Evolutionary conservation across 2,329 filamentous ascomycete genomes (phyloP).

Genomic region (Tothia fuscella): DNA sequence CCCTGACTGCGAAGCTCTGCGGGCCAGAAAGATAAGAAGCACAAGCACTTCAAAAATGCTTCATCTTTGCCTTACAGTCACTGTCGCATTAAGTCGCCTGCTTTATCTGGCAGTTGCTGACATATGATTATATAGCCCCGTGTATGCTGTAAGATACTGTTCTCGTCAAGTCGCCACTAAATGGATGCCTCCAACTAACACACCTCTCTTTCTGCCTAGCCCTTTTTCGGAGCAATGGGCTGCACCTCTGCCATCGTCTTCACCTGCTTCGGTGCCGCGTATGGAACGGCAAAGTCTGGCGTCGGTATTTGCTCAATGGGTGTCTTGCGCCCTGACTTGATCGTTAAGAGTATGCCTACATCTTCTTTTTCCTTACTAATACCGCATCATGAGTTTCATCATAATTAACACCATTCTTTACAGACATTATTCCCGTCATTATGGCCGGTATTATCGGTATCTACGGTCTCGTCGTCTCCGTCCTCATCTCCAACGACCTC

Average conservation of each 20-base stretch:
- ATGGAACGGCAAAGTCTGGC: conserved; percentile 98
- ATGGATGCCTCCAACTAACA: too few relatives aligned
- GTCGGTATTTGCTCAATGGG: conserved; percentile 98
- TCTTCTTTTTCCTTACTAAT: conserved; percentile 11
- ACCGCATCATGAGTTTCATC: conserved; percentile 12
- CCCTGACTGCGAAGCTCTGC: too few relatives aligned
- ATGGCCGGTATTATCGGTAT: conserved; percentile 99
- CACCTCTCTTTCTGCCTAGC: too few relatives aligned
- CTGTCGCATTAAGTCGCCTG: too few relatives aligned
- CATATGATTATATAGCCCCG: too few relatives aligned
- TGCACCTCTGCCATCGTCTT: conserved; percentile 93
- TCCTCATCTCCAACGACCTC: conserved; percentile 42
- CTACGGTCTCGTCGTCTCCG: conserved; percentile 48
- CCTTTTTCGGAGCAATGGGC: conserved; percentile 96
- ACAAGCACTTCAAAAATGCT: too few relatives aligned
- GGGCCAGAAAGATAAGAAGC: too few relatives aligned
- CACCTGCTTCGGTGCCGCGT: conserved; percentile 91
- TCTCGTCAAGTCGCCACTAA: too few relatives aligned
- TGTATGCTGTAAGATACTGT: too few relatives aligned
- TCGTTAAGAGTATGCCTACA: conserved; percentile 87
- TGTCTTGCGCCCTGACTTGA: conserved; percentile 93
- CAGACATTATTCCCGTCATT: conserved; percentile 98
- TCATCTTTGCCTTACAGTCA: too few relatives aligned
- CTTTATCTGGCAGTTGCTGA: too few relatives aligned
- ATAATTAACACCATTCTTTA: conserved; percentile 12